Base-by-base conservation (phyloP, 495 filamentous ascomycete species). In the Penicillium pulvis region DNA sequence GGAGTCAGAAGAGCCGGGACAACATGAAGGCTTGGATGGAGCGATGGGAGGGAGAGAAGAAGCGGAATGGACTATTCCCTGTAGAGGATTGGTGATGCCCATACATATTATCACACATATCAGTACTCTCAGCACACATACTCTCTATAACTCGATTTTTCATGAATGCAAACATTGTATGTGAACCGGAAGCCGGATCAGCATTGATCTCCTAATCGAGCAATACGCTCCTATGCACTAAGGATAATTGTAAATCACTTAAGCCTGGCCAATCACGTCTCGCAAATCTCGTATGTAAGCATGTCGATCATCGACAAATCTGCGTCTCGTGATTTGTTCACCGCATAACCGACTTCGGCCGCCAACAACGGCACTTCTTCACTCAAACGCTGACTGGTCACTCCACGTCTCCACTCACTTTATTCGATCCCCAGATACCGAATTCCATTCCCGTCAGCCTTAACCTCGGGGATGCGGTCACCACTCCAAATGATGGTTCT, bases 1-100 rank as follows among this genome's bases (percentile, higher is more conserved):
- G 91, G 17, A 86, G 73, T 62, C 78, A 79, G 58, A 87, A 83
- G 71, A 79, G 75, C 39, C 80, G 94, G 50, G 86, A 87, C 72
- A 81, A 81, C 71, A 98, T 98, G 94, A 96, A 90, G 81, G 80
- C 66, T 10, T 98, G 94, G 94, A 83, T 89, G 54, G 92, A 97
- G 64, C 80, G 84, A 67, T 98, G 94, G 94, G 75, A 89, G 56
- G 77, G 71, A n/a, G 92, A 97, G 75, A 86, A 90, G 79, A 84
- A 85, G 78, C 91, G 85, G 74, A 88, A 84, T 53, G 93, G 93
- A 26, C 58, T 92, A 53, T 90, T 91, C 46, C 44, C 55, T 5
- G 71, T 63, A 6, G 52, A 57, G 9, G 71, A 69, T 31, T 75
- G 71, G 69, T 72, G 60, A 61, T 51, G 10, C 56, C 53, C 31